Evolutionary conservation across 352 stramenopile genomes (phyloP).

Genomic region (Phytophthora pluvialis): DNA sequence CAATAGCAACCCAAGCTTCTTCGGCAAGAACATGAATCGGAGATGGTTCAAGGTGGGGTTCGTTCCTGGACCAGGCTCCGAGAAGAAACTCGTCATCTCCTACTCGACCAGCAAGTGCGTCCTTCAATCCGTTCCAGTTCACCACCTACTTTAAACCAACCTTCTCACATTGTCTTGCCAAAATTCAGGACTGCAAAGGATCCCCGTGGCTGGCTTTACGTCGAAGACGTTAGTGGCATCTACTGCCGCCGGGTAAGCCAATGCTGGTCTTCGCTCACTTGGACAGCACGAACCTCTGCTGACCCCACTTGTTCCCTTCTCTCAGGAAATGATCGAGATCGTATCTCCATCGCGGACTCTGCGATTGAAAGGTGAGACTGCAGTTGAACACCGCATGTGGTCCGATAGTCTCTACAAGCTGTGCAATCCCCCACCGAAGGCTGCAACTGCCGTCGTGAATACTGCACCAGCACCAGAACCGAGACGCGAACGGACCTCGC

Average conservation of each 20-base stretch:
- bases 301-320: not conserved
- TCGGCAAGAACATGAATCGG: conserved; percentile 76
- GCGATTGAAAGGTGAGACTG: conserved; percentile 82
- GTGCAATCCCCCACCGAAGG: conserved; percentile 53
- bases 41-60: conserved; percentile 83
- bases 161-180: conserved; percentile 1
- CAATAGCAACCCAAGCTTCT: conserved; percentile 85
- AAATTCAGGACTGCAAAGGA: conserved; percentile 72
- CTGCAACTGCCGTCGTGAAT: conserved; percentile 10
- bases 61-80: conserved; percentile 46
- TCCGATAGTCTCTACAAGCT: conserved; percentile 80
- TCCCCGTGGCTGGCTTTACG: conserved; percentile 77
- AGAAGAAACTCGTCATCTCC: conserved; percentile 76
- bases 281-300: not conserved
- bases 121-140: not conserved
- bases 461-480: conserved; percentile 18
- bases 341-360: conserved; percentile 75
- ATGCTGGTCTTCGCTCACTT: not conserved
- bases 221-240: conserved; percentile 77
- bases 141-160: not conserved
- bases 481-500: conserved; percentile 15
- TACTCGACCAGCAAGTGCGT: conserved; percentile 85
- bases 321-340: conserved; percentile 85
- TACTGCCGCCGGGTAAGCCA: conserved; percentile 68
- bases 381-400: conserved; percentile 79